These are phyloP conservation scores for Fragaria vesca DNA, from an alignment of 306 rosid genomes.

Conservation along the genomic window DNA sequence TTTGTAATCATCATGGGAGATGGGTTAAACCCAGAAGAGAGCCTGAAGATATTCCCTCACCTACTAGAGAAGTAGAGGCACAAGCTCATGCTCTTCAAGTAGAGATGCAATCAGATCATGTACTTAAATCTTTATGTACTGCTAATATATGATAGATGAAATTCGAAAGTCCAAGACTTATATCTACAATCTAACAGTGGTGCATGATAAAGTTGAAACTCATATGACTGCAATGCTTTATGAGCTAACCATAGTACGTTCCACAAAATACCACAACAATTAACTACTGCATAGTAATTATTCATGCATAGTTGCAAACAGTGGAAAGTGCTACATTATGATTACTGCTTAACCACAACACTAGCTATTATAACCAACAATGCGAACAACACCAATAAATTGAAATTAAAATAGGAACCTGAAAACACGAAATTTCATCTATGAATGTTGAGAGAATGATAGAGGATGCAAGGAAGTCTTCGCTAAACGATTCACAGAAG, in stretches of 20 bases:
- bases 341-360: not conserved
- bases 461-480: not conserved
- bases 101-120: constrained; percentile 23
- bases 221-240: not conserved
- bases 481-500: not conserved
- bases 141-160: not conserved
- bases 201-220: no score
- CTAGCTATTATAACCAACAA: not conserved
- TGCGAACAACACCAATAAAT: not conserved
- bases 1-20: constrained; percentile 57
- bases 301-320: not conserved
- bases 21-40: constrained; percentile 75
- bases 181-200: no score
- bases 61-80: constrained; percentile 27
- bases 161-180: not conserved
- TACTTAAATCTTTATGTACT: constrained; percentile 7
- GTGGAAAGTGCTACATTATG: not conserved
- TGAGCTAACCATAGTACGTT: not conserved
- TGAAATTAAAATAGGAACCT: not conserved
- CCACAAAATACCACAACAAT: not conserved
- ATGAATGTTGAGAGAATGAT: not conserved
- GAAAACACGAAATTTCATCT: not conserved
- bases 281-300: not conserved
- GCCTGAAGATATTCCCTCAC: constrained; percentile 65
- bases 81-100: constrained; percentile 22